Evolutionary conservation across 805 yeast genomes (phyloP), one percentile per base, ranked within the genome.

Genomic region (Ogataea minuta): DNA sequence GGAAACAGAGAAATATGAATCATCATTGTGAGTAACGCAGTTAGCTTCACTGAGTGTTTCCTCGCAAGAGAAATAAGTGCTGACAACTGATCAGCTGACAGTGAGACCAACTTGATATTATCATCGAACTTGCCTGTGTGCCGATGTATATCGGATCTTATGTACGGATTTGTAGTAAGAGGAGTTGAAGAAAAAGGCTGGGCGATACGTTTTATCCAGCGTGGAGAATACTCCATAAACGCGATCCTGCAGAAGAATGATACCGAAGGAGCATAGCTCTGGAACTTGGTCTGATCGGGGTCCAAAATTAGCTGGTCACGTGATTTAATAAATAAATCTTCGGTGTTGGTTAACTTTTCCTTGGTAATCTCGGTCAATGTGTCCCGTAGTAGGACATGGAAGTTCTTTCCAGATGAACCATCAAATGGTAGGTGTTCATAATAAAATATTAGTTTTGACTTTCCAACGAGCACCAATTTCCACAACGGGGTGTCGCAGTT

Each of bases 371-470:
- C 30, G 10, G 49, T 31, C 23, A 64, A 46, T 19, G 54, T 52
- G 9, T 51, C 45, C 30, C 57, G 28, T 21, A 49, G 33, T 23
- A 42, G 29, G 2, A 38, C 7, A 23, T 42, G 67, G 44, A 66
- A 62, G 30, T 46, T 48, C 12, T 42, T 39, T 2, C 63, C 66
- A 11, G 66, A 52, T 11, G 52, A 52, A 3, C 70, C 72, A 46
- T 67, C 71, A 28, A 59, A 56, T 9, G 62, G 40, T 3, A 55
- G 19, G 39, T 59, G 70, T 17, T 64, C 63, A 38, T 56, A 59
- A 16, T 34, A 35, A 25, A 65, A 49, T 8, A 53, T 13, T 24
- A 53, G 25, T 2, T 41, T 40, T 16, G 40, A 39, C 3, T 43
- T 28, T 16, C 48, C 48, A 3, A 48, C 24, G n/a, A 50, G 32